Evolutionary conservation across 768 basidiomycete species (phyloP), one percentile per base, ranked within the genome.

Genomic region (Russula earlei): DNA sequence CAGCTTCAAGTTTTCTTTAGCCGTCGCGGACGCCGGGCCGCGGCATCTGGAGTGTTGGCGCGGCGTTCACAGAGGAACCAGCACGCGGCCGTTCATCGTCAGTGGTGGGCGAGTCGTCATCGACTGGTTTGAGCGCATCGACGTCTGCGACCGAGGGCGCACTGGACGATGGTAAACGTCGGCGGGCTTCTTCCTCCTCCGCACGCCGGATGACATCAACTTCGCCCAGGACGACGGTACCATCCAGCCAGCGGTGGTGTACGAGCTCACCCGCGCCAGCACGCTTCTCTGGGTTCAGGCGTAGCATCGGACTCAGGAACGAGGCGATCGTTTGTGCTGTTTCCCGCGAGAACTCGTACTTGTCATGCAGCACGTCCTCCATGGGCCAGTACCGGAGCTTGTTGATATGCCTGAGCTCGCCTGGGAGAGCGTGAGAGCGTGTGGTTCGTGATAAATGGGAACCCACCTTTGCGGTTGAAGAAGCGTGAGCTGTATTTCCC

Each of bases 401-500:
- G 69, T 84, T 85, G 67, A 98, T 98, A 63, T 95, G 91, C 8
- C 92, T 84, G 29, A 98, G 81, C 71, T 97, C 94, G 42, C 81
- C 83, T 83, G 50, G 3, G 45, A 20, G 42, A n/a, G 25, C 5
- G 12, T 31, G 27, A 27, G 7, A 37, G 9, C 10, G 15, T 9
- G 24, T 36, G 14, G 10, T 19, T 17, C 10, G 22, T 2, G 22
- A 31, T 20, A 36, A 11, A n/a, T 9, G 9, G 10, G 19, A 8
- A n/a, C 2, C 45, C 3, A 90, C 94, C 94, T 80, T 87, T 87
- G n/a, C 93, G 83, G 62, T 85, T 98, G 74, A 99, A 98, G 66
- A 96, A 93, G 67, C 98, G 94, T 44, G 81, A 80, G 58, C 84
- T 87, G 72, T 96, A 98, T 68, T 94, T 97, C 24, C 95, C 95